These are phyloP conservation scores for Thermochaetoides dissita DNA, from an alignment of 2,329 filamentous ascomycete genomes.

Conservation along the genomic window DNA sequence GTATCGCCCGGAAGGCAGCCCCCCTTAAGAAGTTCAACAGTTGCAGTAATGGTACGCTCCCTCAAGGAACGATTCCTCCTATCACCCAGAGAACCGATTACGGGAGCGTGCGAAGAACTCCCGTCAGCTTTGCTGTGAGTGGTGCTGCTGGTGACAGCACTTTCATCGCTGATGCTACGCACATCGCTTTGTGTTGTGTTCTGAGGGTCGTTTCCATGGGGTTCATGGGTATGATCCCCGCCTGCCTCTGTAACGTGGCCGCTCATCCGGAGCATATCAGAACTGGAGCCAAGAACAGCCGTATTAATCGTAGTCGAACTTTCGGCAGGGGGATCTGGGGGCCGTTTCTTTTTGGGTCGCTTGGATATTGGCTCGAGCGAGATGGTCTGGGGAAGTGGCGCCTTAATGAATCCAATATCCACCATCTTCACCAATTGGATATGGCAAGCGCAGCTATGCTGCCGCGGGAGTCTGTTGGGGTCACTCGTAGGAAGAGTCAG, in stretches of 20 bases:
- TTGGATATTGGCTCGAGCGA: constrained; percentile 78
- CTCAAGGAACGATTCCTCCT: constrained; percentile 27
- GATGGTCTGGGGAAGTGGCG: constrained; percentile 68
- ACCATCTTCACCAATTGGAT: constrained; percentile 68
- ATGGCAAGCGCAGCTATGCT: constrained; percentile 65
- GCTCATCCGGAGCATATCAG: constrained; percentile 23
- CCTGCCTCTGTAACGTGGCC: constrained; percentile 28
- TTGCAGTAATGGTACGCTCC: constrained; percentile 73
- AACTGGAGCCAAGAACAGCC: constrained; percentile 23
- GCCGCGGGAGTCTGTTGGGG: constrained; percentile 37
- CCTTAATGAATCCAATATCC: constrained; percentile 62
- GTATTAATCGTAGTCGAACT: constrained; percentile 23
- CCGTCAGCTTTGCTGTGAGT: constrained; percentile 38
- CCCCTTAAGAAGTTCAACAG: constrained; percentile 65
- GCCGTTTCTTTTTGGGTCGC: constrained; percentile 48
- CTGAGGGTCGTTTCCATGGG: constrained; percentile 22
- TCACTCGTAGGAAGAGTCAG: constrained; percentile 81
- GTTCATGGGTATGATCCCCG: constrained; percentile 27
- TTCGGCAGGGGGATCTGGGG: constrained; percentile 22
- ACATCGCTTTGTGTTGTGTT: constrained; percentile 36
- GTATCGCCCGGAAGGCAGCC: constrained; percentile 78
- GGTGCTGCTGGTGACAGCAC: constrained; percentile 52
- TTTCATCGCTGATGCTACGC: constrained; percentile 58
- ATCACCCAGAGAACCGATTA: constrained; percentile 21
- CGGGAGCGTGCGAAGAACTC: too few relatives aligned